Base-by-base conservation (phyloP, 2,329 filamentous ascomycete species). In the Talaromyces sp. region DNA sequence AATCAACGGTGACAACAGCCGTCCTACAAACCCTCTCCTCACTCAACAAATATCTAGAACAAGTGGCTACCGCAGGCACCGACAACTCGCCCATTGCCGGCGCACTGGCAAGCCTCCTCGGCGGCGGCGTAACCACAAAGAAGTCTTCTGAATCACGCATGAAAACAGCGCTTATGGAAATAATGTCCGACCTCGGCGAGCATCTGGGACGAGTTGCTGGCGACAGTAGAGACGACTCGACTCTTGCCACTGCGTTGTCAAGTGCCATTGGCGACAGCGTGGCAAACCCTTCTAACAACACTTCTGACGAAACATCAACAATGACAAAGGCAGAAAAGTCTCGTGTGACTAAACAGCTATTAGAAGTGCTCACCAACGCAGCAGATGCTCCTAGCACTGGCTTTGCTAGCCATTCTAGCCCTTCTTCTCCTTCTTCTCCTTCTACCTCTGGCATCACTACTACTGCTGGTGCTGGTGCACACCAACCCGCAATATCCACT, bases 21-120 rank as follows among this genome's bases (percentile, higher is more conserved):
- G 65, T 76, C 4, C 64, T 77, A 10, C 72, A 77, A 63, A 75
- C 73, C 0, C 65, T 77, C 4, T 69, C 70, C 1, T 74, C 73
- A 59, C 63, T 77, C 9, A 76, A 77, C 60, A 74, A 72, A 56
- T 72, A 74, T 51, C 66, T 75, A 25, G 73, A 76, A 33, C 51
- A 63, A 25, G 54, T n/a, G 13, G 19, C 54, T 39, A 68, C 67
- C 11, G 66, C 52, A 17, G 44, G 57, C 64, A 36, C 33, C 13
- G 11, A 62, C 65, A 44, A 58, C 13, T 69, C 70, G 4, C 64
- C 70, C 8, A 55, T 71, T 9, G 64, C 70, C 10, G 66, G 69
- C 22, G 67, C 70, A 11, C 59, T 71, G n/a, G 59, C 69, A 1
- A 55, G 62, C 11, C 63, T 54, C 11, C 32, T 52, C 5, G 47